Base-by-base conservation (phyloP, 2,329 filamentous ascomycete species). In the Pyricularia pennisetigena region DNA sequence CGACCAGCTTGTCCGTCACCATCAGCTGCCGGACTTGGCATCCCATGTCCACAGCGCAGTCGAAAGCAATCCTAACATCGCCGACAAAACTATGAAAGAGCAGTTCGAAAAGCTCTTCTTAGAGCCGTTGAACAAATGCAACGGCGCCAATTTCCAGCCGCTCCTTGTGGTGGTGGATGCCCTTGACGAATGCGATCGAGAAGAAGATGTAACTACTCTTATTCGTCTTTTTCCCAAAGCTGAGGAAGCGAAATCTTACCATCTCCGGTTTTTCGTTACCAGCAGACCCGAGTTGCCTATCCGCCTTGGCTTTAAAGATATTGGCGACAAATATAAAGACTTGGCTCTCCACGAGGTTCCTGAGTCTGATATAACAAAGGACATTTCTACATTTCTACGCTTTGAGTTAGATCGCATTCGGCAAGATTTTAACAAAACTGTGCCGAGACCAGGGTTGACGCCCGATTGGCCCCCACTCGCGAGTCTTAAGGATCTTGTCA, bases 61-160 rank as follows among this genome's bases (percentile, higher is more conserved):
- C n/a, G 71, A 78, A 3, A 59, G 57, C 1, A 73, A 80, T 64
- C 73, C 73, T 4, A 35, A 30, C 24, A 65, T 65, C 29, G 10
- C 71, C 20, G 68, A 67, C 5, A 76, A 78, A 64, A 20, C 70
- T 20, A 63, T 77, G 3, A 69, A 65, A 26, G 72, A 80, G n/a
- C 80, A 83, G 68, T 82, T 81, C 69, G 73, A 79, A 1, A 76
- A 76, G 67, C 78, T 83, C 0, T 72, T 82, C 59, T 62, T 78
- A 0, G 32, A 77, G 8, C 80, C 80, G 0, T 69, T 82, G 0
- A 66, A 61, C 24, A 29, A 61, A 67, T 65, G 64, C 41, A 10
- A 70, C 68, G 0, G 62, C 69, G 14, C 8, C 7, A 30, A 64
- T 30, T 68, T 8, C 14, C 68, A 28, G 24, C 75, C 9, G 64